Conservation (phyloP, 2,329 filamentous ascomycete species). For the Beauveria medogensis region DNA sequence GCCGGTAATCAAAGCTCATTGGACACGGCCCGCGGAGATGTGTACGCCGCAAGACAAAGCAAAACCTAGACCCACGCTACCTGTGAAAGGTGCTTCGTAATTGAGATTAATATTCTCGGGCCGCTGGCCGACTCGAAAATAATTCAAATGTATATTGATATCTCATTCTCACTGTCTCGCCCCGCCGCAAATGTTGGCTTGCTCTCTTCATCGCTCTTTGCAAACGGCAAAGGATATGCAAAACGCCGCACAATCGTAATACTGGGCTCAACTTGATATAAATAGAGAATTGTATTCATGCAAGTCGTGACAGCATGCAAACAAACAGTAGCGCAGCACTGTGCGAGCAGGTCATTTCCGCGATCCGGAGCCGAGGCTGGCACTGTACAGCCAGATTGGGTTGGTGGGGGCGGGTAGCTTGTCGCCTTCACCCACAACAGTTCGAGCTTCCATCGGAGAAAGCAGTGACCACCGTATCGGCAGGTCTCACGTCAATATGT, state of each 20-base stretch:
- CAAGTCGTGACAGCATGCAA: background rate
- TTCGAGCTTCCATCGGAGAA: background rate
- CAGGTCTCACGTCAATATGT: constrained; percentile 15
- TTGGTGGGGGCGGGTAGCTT: constrained; percentile 4
- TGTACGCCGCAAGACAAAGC: no score
- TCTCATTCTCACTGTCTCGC: background rate
- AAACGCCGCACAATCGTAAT: no score
- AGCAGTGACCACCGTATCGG: background rate
- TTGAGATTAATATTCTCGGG: no score
- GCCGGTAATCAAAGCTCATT: no score
- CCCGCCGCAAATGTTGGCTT: background rate
- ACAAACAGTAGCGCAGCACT: background rate
- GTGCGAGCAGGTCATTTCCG: background rate
- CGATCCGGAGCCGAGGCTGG: background rate
- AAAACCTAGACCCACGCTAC: no score
- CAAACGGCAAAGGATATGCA: background rate
- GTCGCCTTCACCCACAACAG: background rate
- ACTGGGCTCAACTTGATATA: no score
- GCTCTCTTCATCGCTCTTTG: background rate
- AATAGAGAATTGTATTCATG: background rate
- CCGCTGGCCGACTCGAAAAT: no score
- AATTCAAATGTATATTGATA: no score
- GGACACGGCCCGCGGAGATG: no score
- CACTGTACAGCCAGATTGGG: background rate
- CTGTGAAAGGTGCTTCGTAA: no score